These are phyloP conservation scores for Trichoderma virens DNA, from an alignment of 495 filamentous ascomycete genomes.

Conservation along the genomic window DNA sequence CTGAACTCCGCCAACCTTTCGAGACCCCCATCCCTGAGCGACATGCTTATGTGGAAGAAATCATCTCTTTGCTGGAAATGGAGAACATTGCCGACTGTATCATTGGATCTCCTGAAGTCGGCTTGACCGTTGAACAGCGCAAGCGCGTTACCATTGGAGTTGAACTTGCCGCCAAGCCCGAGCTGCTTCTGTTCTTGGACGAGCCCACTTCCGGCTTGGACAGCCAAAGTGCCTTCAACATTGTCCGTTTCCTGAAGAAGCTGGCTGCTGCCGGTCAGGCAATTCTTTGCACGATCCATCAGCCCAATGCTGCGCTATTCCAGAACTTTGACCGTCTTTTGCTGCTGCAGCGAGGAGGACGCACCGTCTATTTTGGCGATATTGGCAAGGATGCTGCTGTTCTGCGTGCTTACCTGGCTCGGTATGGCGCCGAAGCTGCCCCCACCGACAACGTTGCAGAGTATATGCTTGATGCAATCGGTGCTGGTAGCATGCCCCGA, in stretches of 20 bases:
- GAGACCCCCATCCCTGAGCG: slow-evolving; percentile 64
- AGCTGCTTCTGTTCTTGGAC: slow-evolving; percentile 80
- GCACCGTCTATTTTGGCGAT: slow-evolving; percentile 66
- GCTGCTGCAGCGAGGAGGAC: slow-evolving; percentile 59
- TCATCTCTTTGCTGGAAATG: slow-evolving; percentile 75
- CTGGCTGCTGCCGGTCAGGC: slow-evolving; percentile 77
- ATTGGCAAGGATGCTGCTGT: slow-evolving; percentile 42
- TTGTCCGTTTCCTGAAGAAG: slow-evolving; percentile 80
- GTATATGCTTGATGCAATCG: slow-evolving; percentile 83
- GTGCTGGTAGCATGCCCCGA: slow-evolving; percentile 65
- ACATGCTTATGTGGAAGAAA: slow-evolving; percentile 74
- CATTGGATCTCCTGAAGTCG: slow-evolving; percentile 66
- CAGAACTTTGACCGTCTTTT: slow-evolving; percentile 69
- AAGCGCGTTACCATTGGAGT: slow-evolving; percentile 90
- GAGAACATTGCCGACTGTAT: slow-evolving; percentile 77
- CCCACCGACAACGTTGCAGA: slow-evolving; percentile 71
- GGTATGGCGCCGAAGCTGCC: slow-evolving; percentile 46
- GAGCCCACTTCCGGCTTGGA: slow-evolving; percentile 89
- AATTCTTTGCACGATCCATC: slow-evolving; percentile 88
- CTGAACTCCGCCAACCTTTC: slow-evolving; percentile 68
- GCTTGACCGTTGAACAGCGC: slow-evolving; percentile 84
- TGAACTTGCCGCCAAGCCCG: slow-evolving; percentile 77
- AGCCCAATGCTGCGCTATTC: slow-evolving; percentile 79
- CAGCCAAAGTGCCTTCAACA: slow-evolving; percentile 78
- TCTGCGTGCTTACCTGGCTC: slow-evolving; percentile 38